Conservation (phyloP, 257 asterid genomes). For the Catharanthus roseus region DNA sequence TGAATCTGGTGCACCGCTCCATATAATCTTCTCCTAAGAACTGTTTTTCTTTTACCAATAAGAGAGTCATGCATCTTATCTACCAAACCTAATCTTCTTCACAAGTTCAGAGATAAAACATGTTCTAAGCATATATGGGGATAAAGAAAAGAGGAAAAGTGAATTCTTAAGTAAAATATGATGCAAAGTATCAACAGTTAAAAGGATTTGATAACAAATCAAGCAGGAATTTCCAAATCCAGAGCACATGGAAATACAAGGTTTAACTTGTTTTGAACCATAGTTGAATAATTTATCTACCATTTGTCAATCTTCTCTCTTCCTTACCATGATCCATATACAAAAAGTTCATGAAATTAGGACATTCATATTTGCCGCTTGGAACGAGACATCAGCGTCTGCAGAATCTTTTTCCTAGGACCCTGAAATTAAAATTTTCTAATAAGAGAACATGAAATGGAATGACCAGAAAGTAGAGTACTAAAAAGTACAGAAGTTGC, state of each 20-base stretch:
- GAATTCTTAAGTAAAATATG: neutral
- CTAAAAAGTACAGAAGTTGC: neutral
- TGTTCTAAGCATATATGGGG: neutral
- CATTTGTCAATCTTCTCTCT: neutral
- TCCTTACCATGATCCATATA: neutral
- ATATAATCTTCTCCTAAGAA: neutral
- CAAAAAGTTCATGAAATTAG: neutral
- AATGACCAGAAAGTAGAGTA: neutral
- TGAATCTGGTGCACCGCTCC: constrained; percentile 2
- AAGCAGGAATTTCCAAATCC: neutral
- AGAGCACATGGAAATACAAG: neutral
- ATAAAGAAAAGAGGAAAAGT: neutral
- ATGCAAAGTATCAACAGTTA: neutral
- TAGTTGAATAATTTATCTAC: neutral
- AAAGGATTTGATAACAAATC: neutral
- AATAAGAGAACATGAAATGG: constrained; percentile 9
- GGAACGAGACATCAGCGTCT: constrained; percentile 51
- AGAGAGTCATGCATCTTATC: neutral
- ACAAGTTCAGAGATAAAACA: neutral
- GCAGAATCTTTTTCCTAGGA: constrained; percentile 85
- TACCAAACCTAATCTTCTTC: constrained; percentile 14
- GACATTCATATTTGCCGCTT: constrained; percentile 17
- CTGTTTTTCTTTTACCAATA: neutral
- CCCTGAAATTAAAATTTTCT: constrained; percentile 46
- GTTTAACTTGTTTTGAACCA: neutral